phyloP scores from a whole-genome alignment of 1,139 yeast species.

The Lodderomyces parapsilosis region DNA sequence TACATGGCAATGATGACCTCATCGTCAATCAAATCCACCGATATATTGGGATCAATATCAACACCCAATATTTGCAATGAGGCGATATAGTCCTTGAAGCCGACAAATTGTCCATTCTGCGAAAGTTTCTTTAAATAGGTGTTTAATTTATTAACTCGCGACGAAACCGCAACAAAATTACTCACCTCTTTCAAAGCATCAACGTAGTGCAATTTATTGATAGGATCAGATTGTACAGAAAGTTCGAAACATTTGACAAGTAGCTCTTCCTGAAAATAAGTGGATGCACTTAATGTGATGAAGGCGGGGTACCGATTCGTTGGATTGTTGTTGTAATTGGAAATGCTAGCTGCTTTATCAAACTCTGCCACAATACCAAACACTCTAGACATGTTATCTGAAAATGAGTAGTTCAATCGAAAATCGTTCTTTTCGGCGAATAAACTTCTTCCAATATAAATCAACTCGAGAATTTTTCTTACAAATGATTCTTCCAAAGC shows the following conservation, averaged over 20 bases:
- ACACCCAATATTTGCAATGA: conserved; percentile 59
- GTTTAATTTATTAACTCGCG: conserved; percentile 23
- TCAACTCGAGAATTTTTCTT: conserved; percentile 50
- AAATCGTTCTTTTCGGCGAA: conserved; percentile 29
- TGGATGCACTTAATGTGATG: conserved; percentile 59
- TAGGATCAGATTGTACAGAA: conserved; percentile 53
- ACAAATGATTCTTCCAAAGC: conserved; percentile 44
- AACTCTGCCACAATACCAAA: conserved; percentile 37
- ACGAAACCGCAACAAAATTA: conserved; percentile 5
- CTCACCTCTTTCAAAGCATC: conserved; percentile 48
- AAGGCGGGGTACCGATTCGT: conserved; percentile 26
- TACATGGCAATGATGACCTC: conserved; percentile 48
- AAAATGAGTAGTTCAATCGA: conserved; percentile 30
- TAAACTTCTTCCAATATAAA: conserved; percentile 36
- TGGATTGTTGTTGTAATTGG: conserved; percentile 11
- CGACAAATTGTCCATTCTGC: conserved; percentile 56
- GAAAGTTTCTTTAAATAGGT: conserved; percentile 52
- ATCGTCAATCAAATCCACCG: conserved; percentile 34
- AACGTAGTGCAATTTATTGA: conserved; percentile 57
- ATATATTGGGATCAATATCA: conserved; percentile 12
- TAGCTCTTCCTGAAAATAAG: conserved; percentile 59
- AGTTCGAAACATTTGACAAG: conserved; percentile 62
- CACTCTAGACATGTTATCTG: conserved; percentile 37
- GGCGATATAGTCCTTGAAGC: conserved; percentile 56
- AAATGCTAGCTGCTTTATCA: conserved; percentile 37